Percentiles rank a stretch among this genome's conserved stretches.
These are phyloP conservation scores for Prunus mume DNA, from an alignment of 306 rosid species.

Conservation along the genomic window DNA sequence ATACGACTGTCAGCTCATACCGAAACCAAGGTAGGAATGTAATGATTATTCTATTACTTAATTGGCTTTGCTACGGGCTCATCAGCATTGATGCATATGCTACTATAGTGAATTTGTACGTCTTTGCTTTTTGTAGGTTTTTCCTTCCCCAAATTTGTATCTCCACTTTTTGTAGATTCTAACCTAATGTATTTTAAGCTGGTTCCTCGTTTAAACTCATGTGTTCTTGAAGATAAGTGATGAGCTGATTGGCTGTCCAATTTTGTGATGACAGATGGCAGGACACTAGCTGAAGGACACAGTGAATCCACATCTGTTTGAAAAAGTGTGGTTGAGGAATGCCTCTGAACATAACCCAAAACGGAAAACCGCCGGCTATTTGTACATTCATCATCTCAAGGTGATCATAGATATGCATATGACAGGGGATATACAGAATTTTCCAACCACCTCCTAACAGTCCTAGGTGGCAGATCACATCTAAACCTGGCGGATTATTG, in stretches of 20 bases:
- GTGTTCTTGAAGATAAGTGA: neutral
- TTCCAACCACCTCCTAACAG: too few species aligned
- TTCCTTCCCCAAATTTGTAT: too few species aligned
- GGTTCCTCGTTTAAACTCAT: neutral
- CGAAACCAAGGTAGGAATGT: slow-evolving; percentile 56
- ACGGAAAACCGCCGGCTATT: slow-evolving; percentile 36
- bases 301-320: slow-evolving; percentile 34
- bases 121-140: too few species aligned
- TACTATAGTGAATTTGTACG: neutral
- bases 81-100: too few species aligned
- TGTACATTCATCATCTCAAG: slow-evolving; percentile 60
- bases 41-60: slow-evolving; percentile 1
- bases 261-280: slow-evolving; percentile 36
- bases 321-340: slow-evolving; percentile 22
- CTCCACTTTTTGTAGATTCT: too few species aligned
- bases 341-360: slow-evolving; percentile 30
- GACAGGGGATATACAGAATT: slow-evolving; percentile 54
- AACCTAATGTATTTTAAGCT: neutral
- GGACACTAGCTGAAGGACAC: slow-evolving; percentile 36
- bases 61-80: neutral
- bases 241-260: slow-evolving; percentile 23
- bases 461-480: too few species aligned
- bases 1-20: slow-evolving; percentile 35
- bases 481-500: too few species aligned
- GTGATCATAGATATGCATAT: slow-evolving; percentile 39